These are phyloP conservation scores for Aspergillus aculeatus DNA, from an alignment of 2,329 filamentous ascomycete species.

Conservation along the genomic window DNA sequence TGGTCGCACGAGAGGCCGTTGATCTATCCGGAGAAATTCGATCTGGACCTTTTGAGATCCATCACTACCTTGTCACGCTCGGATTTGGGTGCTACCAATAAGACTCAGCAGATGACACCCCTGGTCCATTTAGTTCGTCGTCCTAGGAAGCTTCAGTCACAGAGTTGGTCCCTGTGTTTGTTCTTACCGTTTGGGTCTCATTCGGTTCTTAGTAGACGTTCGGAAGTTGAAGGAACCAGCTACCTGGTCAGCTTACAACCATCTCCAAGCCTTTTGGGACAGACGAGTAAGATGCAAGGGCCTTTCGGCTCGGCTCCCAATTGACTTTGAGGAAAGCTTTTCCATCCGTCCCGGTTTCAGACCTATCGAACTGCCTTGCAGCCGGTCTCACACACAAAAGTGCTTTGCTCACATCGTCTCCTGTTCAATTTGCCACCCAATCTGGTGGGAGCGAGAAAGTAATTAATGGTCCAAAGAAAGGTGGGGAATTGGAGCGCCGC, in stretches of 20 bases:
- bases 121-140: too few relatives aligned
- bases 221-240: background rate
- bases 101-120: background rate
- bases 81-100: background rate
- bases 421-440: background rate
- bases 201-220: background rate
- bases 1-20: constrained; percentile 4
- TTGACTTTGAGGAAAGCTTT: constrained; percentile 10
- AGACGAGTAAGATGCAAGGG: constrained; percentile 11
- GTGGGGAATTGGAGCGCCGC: background rate
- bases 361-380: constrained; percentile 22
- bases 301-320: constrained; percentile 5
- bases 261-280: background rate
- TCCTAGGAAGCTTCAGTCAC: too few relatives aligned
- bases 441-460: background rate
- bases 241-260: background rate
- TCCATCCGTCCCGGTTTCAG: constrained; percentile 17
- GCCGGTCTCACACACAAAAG: constrained; percentile 13
- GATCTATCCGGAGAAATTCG: background rate
- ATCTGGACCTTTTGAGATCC: background rate
- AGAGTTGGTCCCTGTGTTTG: background rate
- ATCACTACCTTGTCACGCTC: background rate
- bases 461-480: too few relatives aligned
- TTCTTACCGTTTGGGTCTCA: background rate
- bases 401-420: background rate